Percentiles rank a stretch among this genome's conserved stretches.
These are phyloP conservation scores for Phytophthora kernoviae DNA, from an alignment of 352 stramenopile species.

Conservation along the genomic window DNA sequence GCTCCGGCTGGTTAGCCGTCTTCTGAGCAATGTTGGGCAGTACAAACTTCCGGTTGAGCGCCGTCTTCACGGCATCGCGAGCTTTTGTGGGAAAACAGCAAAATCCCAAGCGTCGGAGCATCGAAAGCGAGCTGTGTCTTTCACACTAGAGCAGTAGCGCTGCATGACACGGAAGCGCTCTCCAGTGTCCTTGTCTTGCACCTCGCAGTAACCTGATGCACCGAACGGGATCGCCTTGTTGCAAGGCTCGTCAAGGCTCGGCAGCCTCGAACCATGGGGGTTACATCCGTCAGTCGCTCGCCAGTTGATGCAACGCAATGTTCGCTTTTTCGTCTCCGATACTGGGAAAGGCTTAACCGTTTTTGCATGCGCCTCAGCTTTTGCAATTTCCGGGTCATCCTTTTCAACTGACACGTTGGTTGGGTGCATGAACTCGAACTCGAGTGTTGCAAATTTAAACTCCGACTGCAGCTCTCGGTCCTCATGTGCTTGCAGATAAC, in stretches of 20 bases:
- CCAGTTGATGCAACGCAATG: conserved; percentile 31
- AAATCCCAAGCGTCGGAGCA: conserved; percentile 57
- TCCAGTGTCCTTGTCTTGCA: conserved; percentile 42
- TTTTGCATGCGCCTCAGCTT: conserved; percentile 22
- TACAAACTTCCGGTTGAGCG: conserved; percentile 9
- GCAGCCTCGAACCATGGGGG: conserved; percentile 14
- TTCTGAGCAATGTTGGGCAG: conserved; percentile 21
- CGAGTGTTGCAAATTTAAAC: conserved; percentile 28
- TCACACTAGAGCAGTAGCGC: conserved; percentile 37
- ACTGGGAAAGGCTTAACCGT: conserved; percentile 19
- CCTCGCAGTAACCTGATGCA: conserved; percentile 24
- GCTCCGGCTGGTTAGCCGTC: conserved; percentile 1
- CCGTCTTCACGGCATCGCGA: conserved; percentile 13
- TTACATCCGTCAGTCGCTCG: conserved; percentile 23
- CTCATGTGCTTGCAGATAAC: conserved; percentile 26
- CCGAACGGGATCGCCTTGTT: conserved; percentile 24
- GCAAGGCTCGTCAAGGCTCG: conserved; percentile 22
- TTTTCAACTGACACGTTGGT: conserved; percentile 12
- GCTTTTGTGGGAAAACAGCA: conserved; percentile 38
- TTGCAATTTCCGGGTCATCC: conserved; percentile 15
- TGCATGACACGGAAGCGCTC: conserved; percentile 43
- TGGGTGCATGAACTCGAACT: conserved; percentile 21
- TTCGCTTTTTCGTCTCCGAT: conserved; percentile 19
- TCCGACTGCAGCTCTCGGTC: conserved; percentile 19
- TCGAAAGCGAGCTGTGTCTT: conserved; percentile 37